phyloP scores from a whole-genome alignment of 768 basidiomycete genomes.

The Boletellus ananas region DNA sequence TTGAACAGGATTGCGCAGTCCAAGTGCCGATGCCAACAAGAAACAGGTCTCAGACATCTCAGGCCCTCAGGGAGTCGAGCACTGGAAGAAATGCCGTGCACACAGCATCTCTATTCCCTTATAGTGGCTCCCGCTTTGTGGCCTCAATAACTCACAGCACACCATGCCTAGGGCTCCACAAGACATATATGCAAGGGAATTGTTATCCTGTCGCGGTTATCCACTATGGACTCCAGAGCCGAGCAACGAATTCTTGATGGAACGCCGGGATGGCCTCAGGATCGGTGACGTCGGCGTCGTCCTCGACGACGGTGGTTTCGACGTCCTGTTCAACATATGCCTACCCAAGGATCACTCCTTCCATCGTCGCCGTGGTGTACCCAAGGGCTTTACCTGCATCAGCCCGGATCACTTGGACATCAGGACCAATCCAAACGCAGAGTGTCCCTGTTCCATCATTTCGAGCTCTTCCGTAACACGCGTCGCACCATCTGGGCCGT shows the following conservation, averaged over 20 bases:
- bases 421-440: background rate
- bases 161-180: background rate
- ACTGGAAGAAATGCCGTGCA: too few relatives aligned
- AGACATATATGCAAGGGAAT: too few relatives aligned
- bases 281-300: slow-evolving; percentile 35
- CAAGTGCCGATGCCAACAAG: too few relatives aligned
- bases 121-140: too few relatives aligned
- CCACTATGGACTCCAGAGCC: slow-evolving; percentile 25
- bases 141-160: too few relatives aligned
- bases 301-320: slow-evolving; percentile 28
- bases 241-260: slow-evolving; percentile 19
- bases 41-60: too few relatives aligned
- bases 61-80: too few relatives aligned
- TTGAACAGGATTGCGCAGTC: too few relatives aligned
- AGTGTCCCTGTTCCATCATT: slow-evolving; percentile 2
- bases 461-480: slow-evolving; percentile 1
- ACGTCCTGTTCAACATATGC: slow-evolving; percentile 34
- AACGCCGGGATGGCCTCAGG: slow-evolving; percentile 24
- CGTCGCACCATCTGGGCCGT: background rate
- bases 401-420: slow-evolving; percentile 1
- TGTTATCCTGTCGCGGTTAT: too few relatives aligned
- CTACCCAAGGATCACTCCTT: slow-evolving; percentile 26
- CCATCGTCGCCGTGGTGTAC: slow-evolving; percentile 15
- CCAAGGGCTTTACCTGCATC: slow-evolving; percentile 24
- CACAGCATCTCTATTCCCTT: too few relatives aligned